A percentile compares a stretch with the other conserved stretches of the same genome.
Evolutionary conservation across 169 alveolate species (phyloP).

Genomic region (Plasmodium chabaudi): DNA sequence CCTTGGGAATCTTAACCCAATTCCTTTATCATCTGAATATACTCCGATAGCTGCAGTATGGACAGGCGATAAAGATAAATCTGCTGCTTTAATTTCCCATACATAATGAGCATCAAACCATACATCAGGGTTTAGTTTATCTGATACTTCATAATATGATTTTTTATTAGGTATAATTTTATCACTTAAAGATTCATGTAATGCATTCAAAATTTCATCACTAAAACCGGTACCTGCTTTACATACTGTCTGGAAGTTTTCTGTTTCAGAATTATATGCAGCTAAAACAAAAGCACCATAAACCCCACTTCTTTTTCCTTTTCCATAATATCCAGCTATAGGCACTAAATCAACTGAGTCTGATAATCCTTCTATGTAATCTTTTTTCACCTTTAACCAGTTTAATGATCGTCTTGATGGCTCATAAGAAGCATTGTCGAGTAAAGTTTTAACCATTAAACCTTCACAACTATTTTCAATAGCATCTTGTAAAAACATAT

Average conservation of each 20-base stretch:
- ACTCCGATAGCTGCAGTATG: slow-evolving; percentile 95
- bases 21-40: slow-evolving; percentile 91
- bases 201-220: slow-evolving; percentile 91
- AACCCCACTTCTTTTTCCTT: slow-evolving; percentile 95
- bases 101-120: slow-evolving; percentile 95
- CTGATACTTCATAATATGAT: slow-evolving; percentile 82
- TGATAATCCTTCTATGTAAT: slow-evolving; percentile 95
- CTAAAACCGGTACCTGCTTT: slow-evolving; percentile 98
- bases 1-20: slow-evolving; percentile 98
- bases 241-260: slow-evolving; percentile 95
- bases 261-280: slow-evolving; percentile 95
- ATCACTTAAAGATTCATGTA: slow-evolving; percentile 89
- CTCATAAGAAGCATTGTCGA: slow-evolving; percentile 96
- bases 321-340: slow-evolving; percentile 97
- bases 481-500: slow-evolving; percentile 88
- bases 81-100: slow-evolving; percentile 99
- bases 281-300: slow-evolving; percentile 97
- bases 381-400: slow-evolving; percentile 99
- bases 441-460: slow-evolving; percentile 97
- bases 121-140: slow-evolving; percentile 88
- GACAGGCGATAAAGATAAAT: slow-evolving; percentile 96
- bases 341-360: slow-evolving; percentile 99
- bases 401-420: slow-evolving; percentile 98
- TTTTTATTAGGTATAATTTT: slow-evolving; percentile 84
- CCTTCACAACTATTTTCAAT: slow-evolving; percentile 96